Percentiles rank a stretch among this genome's conserved stretches.
Conservation (phyloP, 192 early-diverging fungal species). For the Linnemannia exigua region DNA sequence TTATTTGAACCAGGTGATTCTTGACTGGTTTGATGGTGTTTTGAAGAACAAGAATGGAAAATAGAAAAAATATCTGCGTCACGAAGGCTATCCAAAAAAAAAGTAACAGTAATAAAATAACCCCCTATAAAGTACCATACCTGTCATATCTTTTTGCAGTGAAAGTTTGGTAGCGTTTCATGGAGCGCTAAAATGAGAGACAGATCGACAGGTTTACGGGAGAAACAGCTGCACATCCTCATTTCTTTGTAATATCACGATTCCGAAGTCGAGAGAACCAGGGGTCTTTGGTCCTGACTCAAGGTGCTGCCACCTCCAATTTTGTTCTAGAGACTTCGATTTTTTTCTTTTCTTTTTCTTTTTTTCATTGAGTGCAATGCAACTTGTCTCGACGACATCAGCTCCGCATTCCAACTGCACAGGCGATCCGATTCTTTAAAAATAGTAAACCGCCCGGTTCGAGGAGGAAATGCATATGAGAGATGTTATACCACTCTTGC, state of each 20-base stretch:
- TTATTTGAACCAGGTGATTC: conserved; percentile 34
- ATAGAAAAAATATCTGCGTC: conserved; percentile 23
- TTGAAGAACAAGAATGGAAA: conserved; percentile 29
- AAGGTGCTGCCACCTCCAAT: conserved; percentile 17
- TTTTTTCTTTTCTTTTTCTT: not conserved
- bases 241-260: conserved; percentile 23
- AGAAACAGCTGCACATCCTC: conserved; percentile 18
- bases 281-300: conserved; percentile 23
- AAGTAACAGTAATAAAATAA: not conserved
- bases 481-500: too few species aligned
- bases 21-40: conserved; percentile 39
- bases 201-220: conserved; percentile 17
- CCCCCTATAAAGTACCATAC: conserved; percentile 20
- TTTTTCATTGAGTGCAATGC: too few species aligned
- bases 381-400: too few species aligned
- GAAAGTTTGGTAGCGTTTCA: conserved; percentile 22
- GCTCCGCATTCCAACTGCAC: too few species aligned
- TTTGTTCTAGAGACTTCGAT: conserved; percentile 10
- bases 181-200: conserved; percentile 26
- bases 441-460: too few species aligned
- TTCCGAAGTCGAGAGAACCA: conserved; percentile 15
- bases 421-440: too few species aligned
- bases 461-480: too few species aligned
- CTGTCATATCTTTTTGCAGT: conserved; percentile 22
- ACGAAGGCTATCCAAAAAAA: not conserved